These are phyloP conservation scores for Phialocephala sp. DNA, from an alignment of 2,329 filamentous ascomycete genomes.

Conservation along the genomic window DNA sequence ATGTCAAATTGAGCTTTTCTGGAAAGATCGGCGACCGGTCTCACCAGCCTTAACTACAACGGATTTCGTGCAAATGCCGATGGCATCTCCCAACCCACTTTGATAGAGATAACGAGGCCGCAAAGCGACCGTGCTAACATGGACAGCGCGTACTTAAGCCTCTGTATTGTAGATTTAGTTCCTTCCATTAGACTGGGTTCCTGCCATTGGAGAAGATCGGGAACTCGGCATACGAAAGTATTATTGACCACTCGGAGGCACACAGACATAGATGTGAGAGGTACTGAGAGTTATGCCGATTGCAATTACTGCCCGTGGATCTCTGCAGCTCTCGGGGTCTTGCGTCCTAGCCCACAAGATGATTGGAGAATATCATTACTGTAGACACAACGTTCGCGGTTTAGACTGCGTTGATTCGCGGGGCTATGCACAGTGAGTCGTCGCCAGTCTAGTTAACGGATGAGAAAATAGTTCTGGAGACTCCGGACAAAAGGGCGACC, in stretches of 20 bases:
- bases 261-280: background rate
- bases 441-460: no score
- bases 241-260: background rate
- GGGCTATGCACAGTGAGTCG: no score
- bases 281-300: background rate
- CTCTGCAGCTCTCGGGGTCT: background rate
- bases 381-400: background rate
- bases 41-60: background rate
- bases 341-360: background rate
- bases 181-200: background rate
- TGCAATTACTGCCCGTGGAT: background rate
- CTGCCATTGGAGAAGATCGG: background rate
- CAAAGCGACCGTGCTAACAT: background rate
- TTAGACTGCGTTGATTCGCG: background rate
- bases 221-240: background rate
- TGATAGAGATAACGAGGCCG: background rate
- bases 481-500: background rate
- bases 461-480: no score
- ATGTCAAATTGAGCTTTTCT: slow-evolving; percentile 2
- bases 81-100: background rate
- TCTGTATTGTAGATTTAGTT: background rate
- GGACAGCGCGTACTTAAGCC: background rate
- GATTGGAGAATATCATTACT: background rate
- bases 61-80: background rate
- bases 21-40: background rate